These are phyloP conservation scores for Notholithocarpus densiflorus DNA, from an alignment of 306 rosid genomes.

Conservation along the genomic window DNA sequence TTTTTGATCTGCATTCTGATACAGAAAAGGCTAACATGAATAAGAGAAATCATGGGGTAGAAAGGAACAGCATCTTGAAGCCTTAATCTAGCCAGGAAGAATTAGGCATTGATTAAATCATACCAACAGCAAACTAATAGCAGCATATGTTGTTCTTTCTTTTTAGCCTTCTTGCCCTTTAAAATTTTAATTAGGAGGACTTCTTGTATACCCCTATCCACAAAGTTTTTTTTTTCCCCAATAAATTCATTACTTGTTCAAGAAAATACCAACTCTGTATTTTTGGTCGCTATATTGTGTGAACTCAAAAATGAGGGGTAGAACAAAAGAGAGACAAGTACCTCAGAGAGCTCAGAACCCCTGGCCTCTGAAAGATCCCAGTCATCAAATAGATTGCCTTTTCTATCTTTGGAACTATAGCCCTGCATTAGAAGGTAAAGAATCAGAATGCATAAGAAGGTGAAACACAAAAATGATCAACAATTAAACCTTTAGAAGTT, in stretches of 20 bases:
- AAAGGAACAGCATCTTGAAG: background rate
- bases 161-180: background rate
- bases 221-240: background rate
- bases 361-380: constrained; percentile 96
- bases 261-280: background rate
- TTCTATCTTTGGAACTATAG: constrained; percentile 82
- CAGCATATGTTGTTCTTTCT: background rate
- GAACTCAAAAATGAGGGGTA: constrained; percentile 17
- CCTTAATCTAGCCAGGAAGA: background rate
- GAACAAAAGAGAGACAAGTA: constrained; percentile 25
- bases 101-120: background rate
- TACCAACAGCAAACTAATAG: background rate
- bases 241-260: background rate
- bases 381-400: constrained; percentile 71
- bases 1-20: constrained; percentile 69
- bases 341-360: constrained; percentile 77
- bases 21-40: constrained; percentile 26
- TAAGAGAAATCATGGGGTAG: constrained; percentile 18
- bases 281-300: constrained; percentile 9
- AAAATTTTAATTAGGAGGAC: background rate
- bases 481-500: background rate
- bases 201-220: background rate
- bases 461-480: background rate
- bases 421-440: constrained; percentile 54
- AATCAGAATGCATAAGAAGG: constrained; percentile 8